These are phyloP conservation scores for Saturnispora besseyi DNA, from an alignment of 805 yeast genomes.

Conservation along the genomic window DNA sequence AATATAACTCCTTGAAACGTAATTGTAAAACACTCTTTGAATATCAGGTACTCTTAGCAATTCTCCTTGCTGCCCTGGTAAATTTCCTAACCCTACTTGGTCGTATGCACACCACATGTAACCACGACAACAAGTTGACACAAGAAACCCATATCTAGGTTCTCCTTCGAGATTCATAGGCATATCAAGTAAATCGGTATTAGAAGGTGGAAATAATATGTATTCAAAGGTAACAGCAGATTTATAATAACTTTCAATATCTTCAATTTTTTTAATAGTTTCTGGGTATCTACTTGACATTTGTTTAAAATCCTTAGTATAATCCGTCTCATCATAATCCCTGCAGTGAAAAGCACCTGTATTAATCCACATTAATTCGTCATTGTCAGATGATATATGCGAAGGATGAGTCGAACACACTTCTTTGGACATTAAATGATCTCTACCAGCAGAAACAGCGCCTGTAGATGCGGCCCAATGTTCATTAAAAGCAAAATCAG, in stretches of 20 bases:
- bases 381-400: constrained; percentile 42
- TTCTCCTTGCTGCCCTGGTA: neutral
- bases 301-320: constrained; percentile 25
- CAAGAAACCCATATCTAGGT: constrained; percentile 19
- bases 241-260: constrained; percentile 26
- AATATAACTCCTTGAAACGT: neutral
- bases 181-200: constrained; percentile 9
- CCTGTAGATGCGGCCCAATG: constrained; percentile 51
- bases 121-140: constrained; percentile 35
- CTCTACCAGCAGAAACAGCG: constrained; percentile 1
- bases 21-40: constrained; percentile 2
- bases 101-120: constrained; percentile 56
- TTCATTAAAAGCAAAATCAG: constrained; percentile 39
- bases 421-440: constrained; percentile 3
- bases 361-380: constrained; percentile 53
- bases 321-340: constrained; percentile 23
- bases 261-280: constrained; percentile 12
- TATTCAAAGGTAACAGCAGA: constrained; percentile 34
- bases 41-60: neutral
- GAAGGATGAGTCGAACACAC: constrained; percentile 55
- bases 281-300: constrained; percentile 12
- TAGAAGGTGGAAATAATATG: constrained; percentile 42
- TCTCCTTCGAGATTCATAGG: constrained; percentile 21
- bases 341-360: constrained; percentile 57
- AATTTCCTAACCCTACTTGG: constrained; percentile 36